phyloP scores from a whole-genome alignment of 768 basidiomycete genomes.

The Boletus bicolor region DNA sequence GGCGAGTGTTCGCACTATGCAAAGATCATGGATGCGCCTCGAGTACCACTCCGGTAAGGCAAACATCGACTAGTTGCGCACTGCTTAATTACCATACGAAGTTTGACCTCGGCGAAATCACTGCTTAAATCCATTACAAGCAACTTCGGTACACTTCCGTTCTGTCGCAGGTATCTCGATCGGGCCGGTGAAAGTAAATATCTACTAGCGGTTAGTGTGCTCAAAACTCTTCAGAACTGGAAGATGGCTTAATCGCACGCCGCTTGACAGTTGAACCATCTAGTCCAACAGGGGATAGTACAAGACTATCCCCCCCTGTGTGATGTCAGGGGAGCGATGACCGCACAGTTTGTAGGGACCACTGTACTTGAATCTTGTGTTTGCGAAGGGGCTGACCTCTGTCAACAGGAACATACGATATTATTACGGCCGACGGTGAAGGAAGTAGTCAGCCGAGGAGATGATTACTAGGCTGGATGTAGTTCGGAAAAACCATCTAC shows the following conservation, averaged over 20 bases:
- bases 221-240: neutral
- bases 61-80: neutral
- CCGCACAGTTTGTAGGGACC: conserved; percentile 79
- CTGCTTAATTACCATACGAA: conserved; percentile 29
- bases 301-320: conserved; percentile 90
- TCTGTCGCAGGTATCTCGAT: conserved; percentile 93
- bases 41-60: conserved; percentile 69
- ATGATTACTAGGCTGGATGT: conserved; percentile 58
- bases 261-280: conserved; percentile 68
- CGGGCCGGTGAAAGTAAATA: conserved; percentile 91
- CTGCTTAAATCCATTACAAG: conserved; percentile 84
- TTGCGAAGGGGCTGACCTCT: conserved; percentile 4
- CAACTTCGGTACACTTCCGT: conserved; percentile 94
- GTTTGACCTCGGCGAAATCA: conserved; percentile 80
- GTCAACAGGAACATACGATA: conserved; percentile 76
- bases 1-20: conserved; percentile 96
- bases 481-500: neutral
- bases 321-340: conserved; percentile 84
- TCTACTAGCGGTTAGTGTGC: conserved; percentile 68
- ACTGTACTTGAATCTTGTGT: neutral
- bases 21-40: conserved; percentile 61
- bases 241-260: neutral
- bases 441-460: conserved; percentile 80
- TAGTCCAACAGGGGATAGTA: conserved; percentile 86
- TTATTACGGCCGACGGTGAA: conserved; percentile 80